Base-by-base conservation (phyloP, 2,329 filamentous ascomycete species). In the Aschersonia sp. region DNA sequence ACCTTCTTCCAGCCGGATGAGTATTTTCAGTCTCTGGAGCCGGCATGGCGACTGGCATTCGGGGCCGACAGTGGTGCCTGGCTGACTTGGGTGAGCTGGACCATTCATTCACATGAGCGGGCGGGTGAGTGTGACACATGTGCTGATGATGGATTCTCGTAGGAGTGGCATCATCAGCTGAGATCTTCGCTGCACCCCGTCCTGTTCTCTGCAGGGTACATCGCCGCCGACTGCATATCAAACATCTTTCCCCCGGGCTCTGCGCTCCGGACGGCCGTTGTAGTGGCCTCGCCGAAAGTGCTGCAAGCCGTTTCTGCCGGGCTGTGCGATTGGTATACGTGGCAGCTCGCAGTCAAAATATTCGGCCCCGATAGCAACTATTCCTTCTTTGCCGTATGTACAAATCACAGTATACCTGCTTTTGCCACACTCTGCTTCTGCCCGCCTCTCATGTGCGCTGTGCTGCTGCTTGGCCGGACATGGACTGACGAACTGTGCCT, bases 1-100 rank as follows among this genome's bases (percentile, higher is more conserved):
- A 97, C 92, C 22, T 98, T 96, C 64, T 98, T 98, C 68, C 92
- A 98, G 65, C 92, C 92, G 31, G 92, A 98, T 69, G 92, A 98
- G 65, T 97, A 87, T 70, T 98, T 92, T 60, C 92, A 98, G 62
- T 85, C 88, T 1, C 76, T 97, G 43, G 92, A 98, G 68, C 90
- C 92, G 47, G 92, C 92, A 55, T 97, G 90, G 89, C 72, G 81
- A 57, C 74, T 92, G 48, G 85, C 85, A 4, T 96, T 95, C 71
- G 89, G 89, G 29, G 59, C 70, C 2, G 62, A 73, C 11, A 85
- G 82, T 63, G 85, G 85, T 52, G 87, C 90, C 31, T 98, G 90
- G 87, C 75, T 96, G 58, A 98, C 92, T 52, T 98, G 92, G 92
- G 90, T 94, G 72, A 58, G 75, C 68, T 49, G 6, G 14, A 8